Base-by-base conservation (phyloP, 31 red algal species). In the Porphyra umbilicalis region DNA sequence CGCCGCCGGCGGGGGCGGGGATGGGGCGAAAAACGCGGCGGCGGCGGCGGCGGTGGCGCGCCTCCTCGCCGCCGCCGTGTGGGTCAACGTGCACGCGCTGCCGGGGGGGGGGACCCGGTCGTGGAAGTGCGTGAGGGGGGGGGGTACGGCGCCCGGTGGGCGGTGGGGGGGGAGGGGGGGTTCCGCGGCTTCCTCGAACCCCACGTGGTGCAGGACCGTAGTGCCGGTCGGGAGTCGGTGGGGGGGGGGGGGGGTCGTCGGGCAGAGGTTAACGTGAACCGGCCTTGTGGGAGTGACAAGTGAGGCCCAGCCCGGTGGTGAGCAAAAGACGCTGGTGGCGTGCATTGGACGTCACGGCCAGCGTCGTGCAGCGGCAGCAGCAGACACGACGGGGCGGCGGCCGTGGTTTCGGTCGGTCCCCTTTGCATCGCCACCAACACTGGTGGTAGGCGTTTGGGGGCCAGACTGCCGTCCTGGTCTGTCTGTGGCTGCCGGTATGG, bases 141-240 rank as follows among this genome's bases (percentile, higher is more conserved):
- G 0, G 77, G 77, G 20, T 36, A 78, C 35, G 77, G 77, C 35
- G 77, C 77, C 35, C 77, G 77, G 34, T 78, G 77, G 77, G 34
- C 33, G 57, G 25, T 29, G 57, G 57, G 25, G 57, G 57, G 57
- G 57, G 13, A 16, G 34, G 77, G 77, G 34, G 9, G 34, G 33
- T 78, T 78, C 77, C 33, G 33, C 10, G 77, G 77, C 30, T 78
- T 78, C 35, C 33, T 78, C 35, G 77, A 78, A 9, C 77, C 77
- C 15, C 77, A 78, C 20, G 33, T 71, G 25, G 25, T 71, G 57
- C 57, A 71, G 57, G 25, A 8, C 20, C 11, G 57, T 4, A 29
- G 57, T 29, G 57, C 15, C 44, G 44, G 44, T 67, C 44, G 44
- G 44, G 15, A 67, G 1, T 20, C 20, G 57, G 25, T 71, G 57